Percentiles rank a stretch among this genome's conserved stretches.
Conservation (phyloP, 73 alveolate species). For the Paramecium octaurelia region DNA sequence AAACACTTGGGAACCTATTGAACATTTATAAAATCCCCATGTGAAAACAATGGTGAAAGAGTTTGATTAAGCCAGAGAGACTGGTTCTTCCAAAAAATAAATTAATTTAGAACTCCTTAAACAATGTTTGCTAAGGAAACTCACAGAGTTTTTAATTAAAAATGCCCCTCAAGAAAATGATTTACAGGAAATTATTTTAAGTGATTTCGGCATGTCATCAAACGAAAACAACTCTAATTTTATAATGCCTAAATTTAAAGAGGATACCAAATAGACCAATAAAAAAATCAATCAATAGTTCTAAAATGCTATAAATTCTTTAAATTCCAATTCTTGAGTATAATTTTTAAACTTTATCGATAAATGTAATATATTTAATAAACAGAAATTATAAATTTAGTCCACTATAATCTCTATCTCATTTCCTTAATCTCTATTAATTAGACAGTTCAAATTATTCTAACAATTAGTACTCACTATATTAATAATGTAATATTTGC, state of each 20-base stretch:
- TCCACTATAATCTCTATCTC: not conserved
- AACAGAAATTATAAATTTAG: not conserved
- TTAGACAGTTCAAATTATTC: not conserved
- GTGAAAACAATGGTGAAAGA: not conserved
- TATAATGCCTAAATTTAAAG: not conserved
- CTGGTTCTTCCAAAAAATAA: not conserved
- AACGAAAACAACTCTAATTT: not conserved
- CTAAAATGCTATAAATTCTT: not conserved
- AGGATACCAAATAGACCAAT: not conserved
- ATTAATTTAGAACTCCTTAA: not conserved
- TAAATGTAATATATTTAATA: not conserved
- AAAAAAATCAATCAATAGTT: not conserved
- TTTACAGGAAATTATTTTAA: not conserved
- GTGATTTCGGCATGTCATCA: not conserved
- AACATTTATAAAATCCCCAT: conserved; percentile 18
- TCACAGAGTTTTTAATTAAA: not conserved
- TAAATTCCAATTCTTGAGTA: not conserved
- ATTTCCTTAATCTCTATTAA: not conserved
- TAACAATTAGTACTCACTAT: not conserved
- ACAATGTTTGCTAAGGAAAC: not conserved
- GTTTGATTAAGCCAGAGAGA: not conserved
- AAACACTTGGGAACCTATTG: conserved; percentile 43
- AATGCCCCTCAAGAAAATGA: not conserved
- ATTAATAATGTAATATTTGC: not conserved
- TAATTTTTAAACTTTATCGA: not conserved